Conservation (phyloP, 2,329 filamentous ascomycete species). For the Pseudocercospora eumusae region DNA sequence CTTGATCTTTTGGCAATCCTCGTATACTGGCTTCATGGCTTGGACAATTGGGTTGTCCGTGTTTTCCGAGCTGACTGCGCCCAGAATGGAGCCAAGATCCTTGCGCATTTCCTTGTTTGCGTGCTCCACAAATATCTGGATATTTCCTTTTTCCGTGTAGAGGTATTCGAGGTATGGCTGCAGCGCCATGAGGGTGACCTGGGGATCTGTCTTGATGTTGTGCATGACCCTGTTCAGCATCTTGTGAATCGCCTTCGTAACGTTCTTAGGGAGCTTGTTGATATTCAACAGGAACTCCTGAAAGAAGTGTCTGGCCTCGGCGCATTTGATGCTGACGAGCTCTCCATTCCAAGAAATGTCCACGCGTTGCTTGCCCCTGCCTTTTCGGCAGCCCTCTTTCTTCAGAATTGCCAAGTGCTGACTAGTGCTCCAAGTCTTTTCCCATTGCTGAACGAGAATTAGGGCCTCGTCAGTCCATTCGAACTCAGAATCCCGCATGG, state of each 20-base stretch:
- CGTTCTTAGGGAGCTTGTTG: not conserved
- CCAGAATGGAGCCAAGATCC: not conserved
- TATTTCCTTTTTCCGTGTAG: slow-evolving; percentile 12
- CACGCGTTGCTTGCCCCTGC: not conserved
- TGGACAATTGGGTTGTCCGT: slow-evolving; percentile 11
- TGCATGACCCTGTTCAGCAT: not conserved
- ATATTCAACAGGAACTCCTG: not conserved
- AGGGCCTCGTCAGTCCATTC: slow-evolving; percentile 4
- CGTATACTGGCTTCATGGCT: slow-evolving; percentile 28
- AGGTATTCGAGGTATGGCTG: slow-evolving; percentile 20
- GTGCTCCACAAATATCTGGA: not conserved
- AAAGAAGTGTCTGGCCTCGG: not conserved
- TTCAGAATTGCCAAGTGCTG: not conserved
- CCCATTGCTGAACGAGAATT: slow-evolving; percentile 7
- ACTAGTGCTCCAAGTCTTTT: not conserved
- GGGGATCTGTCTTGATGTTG: slow-evolving; percentile 10
- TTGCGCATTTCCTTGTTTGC: not conserved
- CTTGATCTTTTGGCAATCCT: slow-evolving; percentile 17
- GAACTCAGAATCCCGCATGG: not conserved
- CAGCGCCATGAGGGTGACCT: slow-evolving; percentile 19
- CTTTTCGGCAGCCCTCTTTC: slow-evolving; percentile 9
- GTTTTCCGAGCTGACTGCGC: not conserved
- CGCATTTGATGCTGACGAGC: not conserved
- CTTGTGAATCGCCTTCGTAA: not conserved
- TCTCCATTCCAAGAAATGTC: slow-evolving; percentile 8